Percentiles rank a stretch among this genome's conserved stretches.
Evolutionary conservation across 345 rosid genomes (phyloP).

Genomic region (Citrus trifoliata): DNA sequence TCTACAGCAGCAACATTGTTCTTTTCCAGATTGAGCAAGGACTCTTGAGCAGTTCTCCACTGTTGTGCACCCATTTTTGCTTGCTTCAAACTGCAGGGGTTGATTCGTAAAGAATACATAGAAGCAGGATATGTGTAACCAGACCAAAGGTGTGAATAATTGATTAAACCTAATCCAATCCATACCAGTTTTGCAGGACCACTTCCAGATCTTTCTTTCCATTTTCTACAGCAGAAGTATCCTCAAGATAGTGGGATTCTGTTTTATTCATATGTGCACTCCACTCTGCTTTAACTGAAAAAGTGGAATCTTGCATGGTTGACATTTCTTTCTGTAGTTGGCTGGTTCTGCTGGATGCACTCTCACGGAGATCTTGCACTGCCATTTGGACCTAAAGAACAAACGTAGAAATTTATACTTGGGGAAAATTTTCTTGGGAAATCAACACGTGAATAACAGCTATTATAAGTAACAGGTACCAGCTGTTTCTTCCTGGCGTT

Average conservation of each 20-base stretch:
- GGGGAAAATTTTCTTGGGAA: neutral
- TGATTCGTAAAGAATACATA: neutral
- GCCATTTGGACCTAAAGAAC: constrained; percentile 77
- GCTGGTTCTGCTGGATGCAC: constrained; percentile 66
- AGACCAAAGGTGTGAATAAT: constrained; percentile 4
- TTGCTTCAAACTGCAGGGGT: constrained; percentile 62
- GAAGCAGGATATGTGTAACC: neutral
- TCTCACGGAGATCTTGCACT: constrained; percentile 78
- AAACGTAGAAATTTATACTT: constrained; percentile 5
- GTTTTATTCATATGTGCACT: constrained; percentile 70
- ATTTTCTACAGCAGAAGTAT: constrained; percentile 64
- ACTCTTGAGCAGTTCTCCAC: constrained; percentile 89
- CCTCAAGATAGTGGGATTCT: constrained; percentile 67
- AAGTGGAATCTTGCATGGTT: constrained; percentile 82
- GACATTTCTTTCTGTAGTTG: constrained; percentile 88
- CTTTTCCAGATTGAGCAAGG: constrained; percentile 72
- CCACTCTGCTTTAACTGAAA: constrained; percentile 79
- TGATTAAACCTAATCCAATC: neutral
- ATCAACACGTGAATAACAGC: neutral
- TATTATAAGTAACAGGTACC: constrained; percentile 32
- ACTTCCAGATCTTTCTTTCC: constrained; percentile 79
- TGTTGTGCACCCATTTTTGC: constrained; percentile 73
- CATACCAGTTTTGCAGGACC: constrained; percentile 83
- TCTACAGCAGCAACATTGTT: constrained; percentile 81
- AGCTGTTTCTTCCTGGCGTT: constrained; percentile 87